These are phyloP conservation scores for Vigna nakashimae DNA, from an alignment of 306 rosid species.

Conservation along the genomic window DNA sequence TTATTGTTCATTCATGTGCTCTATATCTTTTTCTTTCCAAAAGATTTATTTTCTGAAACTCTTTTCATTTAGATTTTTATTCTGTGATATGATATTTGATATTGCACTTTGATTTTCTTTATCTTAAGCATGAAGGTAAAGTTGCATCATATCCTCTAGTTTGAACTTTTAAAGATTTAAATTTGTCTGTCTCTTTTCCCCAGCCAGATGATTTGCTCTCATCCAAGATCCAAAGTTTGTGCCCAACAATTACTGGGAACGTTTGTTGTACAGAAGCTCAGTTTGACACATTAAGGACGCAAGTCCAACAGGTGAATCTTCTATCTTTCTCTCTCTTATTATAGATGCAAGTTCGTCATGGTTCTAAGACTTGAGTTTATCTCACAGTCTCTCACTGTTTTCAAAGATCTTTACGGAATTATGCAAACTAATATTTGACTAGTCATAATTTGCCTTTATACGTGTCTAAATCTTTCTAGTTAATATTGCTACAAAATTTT, in stretches of 20 bases:
- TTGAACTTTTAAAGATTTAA: conserved; percentile 34
- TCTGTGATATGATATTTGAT: neutral
- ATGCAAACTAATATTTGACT: conserved; percentile 13
- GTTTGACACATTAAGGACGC: conserved; percentile 81
- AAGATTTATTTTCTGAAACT: neutral
- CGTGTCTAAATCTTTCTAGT: conserved; percentile 27
- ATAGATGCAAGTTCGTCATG: conserved; percentile 33
- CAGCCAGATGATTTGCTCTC: conserved; percentile 96
- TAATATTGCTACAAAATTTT: conserved; percentile 15
- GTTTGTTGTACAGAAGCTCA: conserved; percentile 93
- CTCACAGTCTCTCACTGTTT: neutral
- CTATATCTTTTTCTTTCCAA: neutral
- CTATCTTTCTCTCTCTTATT: neutral
- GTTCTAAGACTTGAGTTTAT: conserved; percentile 28
- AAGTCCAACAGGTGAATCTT: conserved; percentile 85
- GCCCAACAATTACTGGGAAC: conserved; percentile 94
- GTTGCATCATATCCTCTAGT: conserved; percentile 33
- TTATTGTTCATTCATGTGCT: neutral
- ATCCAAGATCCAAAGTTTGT: conserved; percentile 92
- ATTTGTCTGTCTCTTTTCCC: conserved; percentile 43
- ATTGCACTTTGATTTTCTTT: conserved; percentile 24
- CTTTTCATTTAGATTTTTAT: neutral
- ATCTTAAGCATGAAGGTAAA: conserved; percentile 23
- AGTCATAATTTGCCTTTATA: neutral
- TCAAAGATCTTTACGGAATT: conserved; percentile 6